Conservation (phyloP, 2,329 filamentous ascomycete species). For the Diaporthe citri region DNA sequence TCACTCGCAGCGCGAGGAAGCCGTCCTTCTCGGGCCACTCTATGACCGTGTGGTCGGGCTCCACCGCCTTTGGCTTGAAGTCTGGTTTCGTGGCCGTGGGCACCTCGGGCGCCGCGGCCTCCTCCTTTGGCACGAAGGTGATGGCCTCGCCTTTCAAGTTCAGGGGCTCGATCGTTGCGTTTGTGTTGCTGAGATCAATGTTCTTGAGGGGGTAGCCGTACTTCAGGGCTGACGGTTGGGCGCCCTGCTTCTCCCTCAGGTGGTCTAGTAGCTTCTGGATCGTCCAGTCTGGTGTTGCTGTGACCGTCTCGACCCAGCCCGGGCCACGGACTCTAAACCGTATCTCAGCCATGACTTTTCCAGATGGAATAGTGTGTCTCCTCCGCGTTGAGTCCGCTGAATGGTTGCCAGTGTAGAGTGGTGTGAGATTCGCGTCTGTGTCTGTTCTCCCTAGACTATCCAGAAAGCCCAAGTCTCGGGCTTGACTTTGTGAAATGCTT, state of each 20-base stretch:
- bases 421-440: background rate
- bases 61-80: constrained; percentile 51
- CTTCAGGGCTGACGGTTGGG: constrained; percentile 80
- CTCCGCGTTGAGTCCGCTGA: background rate
- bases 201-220: constrained; percentile 85
- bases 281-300: constrained; percentile 76
- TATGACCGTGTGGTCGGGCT: constrained; percentile 58
- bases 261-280: constrained; percentile 71
- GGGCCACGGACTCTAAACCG: constrained; percentile 82
- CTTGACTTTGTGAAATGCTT: background rate
- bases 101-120: constrained; percentile 35
- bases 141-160: constrained; percentile 64
- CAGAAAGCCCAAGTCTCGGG: background rate
- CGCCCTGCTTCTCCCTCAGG: constrained; percentile 73
- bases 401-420: background rate
- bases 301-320: constrained; percentile 77
- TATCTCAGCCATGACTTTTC: constrained; percentile 60
- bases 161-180: constrained; percentile 61
- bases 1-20: constrained; percentile 83
- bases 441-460: background rate
- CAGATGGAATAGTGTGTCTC: background rate
- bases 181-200: constrained; percentile 69
- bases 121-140: constrained; percentile 60
- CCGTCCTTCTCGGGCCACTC: constrained; percentile 64
- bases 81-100: constrained; percentile 41